Evolutionary conservation across 2,329 filamentous ascomycete species (phyloP).

Genomic region (Fusarium robinianum): DNA sequence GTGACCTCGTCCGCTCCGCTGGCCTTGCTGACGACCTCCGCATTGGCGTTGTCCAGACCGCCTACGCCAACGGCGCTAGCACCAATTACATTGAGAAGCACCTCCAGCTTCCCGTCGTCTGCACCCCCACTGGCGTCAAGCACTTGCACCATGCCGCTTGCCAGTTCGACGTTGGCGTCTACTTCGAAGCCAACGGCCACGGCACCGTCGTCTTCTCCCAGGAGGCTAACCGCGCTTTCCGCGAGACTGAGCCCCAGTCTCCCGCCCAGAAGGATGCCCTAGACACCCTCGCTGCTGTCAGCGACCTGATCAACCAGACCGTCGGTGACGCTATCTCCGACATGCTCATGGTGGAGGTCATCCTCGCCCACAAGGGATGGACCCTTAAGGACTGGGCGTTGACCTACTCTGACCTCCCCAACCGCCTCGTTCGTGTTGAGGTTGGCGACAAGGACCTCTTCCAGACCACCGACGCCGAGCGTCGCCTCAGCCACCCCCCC

Average conservation of each 20-base stretch:
- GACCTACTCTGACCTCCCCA: conserved; percentile 93
- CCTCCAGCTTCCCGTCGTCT: conserved; percentile 85
- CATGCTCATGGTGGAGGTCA: conserved; percentile 93
- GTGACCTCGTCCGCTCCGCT: conserved; percentile 80
- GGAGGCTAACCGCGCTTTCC: conserved; percentile 78
- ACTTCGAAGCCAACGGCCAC: conserved; percentile 98
- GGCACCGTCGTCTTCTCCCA: conserved; percentile 94
- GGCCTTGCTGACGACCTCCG: conserved; percentile 80
- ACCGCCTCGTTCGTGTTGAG: conserved; percentile 90
- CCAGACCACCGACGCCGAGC: conserved; percentile 89
- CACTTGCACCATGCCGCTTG: conserved; percentile 96
- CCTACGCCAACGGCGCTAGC: conserved; percentile 94
- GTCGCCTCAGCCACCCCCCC: conserved; percentile 77
- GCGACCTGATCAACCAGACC: conserved; percentile 96
- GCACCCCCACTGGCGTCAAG: conserved; percentile 95
- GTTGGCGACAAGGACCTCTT: conserved; percentile 88
- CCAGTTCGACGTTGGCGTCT: conserved; percentile 93
- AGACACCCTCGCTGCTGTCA: conserved; percentile 79
- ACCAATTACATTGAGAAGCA: conserved; percentile 90
- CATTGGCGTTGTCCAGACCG: conserved; percentile 95
- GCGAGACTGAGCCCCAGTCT: conserved; percentile 79
- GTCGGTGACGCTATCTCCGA: conserved; percentile 96
- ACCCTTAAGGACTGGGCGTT: conserved; percentile 86
- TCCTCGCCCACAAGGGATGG: conserved; percentile 95
- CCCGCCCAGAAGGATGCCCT: conserved; percentile 90